phyloP scores from a whole-genome alignment of 345 rosid species.

The Rubroshorea leprosula region DNA sequence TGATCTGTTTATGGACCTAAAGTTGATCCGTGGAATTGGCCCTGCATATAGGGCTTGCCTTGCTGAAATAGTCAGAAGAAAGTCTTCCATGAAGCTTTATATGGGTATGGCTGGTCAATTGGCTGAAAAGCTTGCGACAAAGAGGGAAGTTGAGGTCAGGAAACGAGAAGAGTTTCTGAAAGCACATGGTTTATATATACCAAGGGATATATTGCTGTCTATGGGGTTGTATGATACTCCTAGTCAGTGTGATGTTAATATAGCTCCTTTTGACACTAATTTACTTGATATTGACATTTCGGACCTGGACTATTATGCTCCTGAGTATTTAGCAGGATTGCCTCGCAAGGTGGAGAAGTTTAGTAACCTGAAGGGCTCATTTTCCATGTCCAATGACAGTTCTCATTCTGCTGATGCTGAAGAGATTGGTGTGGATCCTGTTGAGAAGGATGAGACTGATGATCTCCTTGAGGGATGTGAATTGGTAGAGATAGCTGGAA shows the following conservation, averaged over 20 bases:
- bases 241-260: conserved; percentile 86
- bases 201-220: conserved; percentile 67
- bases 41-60: conserved; percentile 97
- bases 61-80: conserved; percentile 90
- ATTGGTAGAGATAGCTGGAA: conserved; percentile 80
- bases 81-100: conserved; percentile 88
- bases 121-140: conserved; percentile 91
- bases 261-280: conserved; percentile 74
- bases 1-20: conserved; percentile 60
- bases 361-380: conserved; percentile 48
- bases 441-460: conserved; percentile 40
- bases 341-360: conserved; percentile 49
- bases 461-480: conserved; percentile 65
- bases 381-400: conserved; percentile 58
- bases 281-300: conserved; percentile 75
- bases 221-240: conserved; percentile 90
- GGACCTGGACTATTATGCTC: conserved; percentile 77
- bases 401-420: conserved; percentile 52
- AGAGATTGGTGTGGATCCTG: conserved; percentile 36
- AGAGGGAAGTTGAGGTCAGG: conserved; percentile 82
- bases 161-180: conserved; percentile 85
- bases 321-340: conserved; percentile 63
- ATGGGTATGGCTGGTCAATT: conserved; percentile 98
- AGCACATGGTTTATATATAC: conserved; percentile 56
- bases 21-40: conserved; percentile 68